phyloP scores from a whole-genome alignment of 306 rosid genomes.

The Corylus americana region DNA sequence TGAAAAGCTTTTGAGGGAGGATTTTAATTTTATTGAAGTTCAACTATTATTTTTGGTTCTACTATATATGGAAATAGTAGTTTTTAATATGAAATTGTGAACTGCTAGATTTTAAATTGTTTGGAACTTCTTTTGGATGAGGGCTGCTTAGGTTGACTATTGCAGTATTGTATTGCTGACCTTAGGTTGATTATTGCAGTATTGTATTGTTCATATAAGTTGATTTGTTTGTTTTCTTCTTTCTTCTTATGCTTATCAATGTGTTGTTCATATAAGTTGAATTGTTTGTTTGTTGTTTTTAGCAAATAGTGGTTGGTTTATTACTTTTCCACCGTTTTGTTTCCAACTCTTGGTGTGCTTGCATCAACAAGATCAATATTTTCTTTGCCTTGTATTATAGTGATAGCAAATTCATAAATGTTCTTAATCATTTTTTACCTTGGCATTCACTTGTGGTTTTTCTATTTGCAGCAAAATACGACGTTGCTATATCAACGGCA shows the following conservation, averaged over 20 bases:
- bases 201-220: too few relatives aligned
- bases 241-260: not conserved
- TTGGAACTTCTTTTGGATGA: too few relatives aligned
- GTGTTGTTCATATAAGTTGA: not conserved
- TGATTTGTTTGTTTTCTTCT: too few relatives aligned
- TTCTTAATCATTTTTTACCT: constrained; percentile 11
- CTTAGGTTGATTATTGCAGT: too few relatives aligned
- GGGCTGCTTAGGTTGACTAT: too few relatives aligned
- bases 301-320: not conserved
- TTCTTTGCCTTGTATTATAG: not conserved
- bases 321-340: not conserved
- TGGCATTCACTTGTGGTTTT: constrained; percentile 22
- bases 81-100: too few relatives aligned
- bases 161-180: too few relatives aligned
- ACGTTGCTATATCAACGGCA: constrained; percentile 93
- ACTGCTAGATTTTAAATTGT: too few relatives aligned
- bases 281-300: not conserved
- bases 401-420: not conserved
- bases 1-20: too few relatives aligned
- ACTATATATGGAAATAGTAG: too few relatives aligned
- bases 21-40: too few relatives aligned
- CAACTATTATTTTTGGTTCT: too few relatives aligned
- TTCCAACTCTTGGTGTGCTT: not conserved
- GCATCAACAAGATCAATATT: constrained; percentile 6
- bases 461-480: constrained; percentile 76